Evolutionary conservation across 2,329 filamentous ascomycete genomes (phyloP).

Genomic region (Tolypocladium album): DNA sequence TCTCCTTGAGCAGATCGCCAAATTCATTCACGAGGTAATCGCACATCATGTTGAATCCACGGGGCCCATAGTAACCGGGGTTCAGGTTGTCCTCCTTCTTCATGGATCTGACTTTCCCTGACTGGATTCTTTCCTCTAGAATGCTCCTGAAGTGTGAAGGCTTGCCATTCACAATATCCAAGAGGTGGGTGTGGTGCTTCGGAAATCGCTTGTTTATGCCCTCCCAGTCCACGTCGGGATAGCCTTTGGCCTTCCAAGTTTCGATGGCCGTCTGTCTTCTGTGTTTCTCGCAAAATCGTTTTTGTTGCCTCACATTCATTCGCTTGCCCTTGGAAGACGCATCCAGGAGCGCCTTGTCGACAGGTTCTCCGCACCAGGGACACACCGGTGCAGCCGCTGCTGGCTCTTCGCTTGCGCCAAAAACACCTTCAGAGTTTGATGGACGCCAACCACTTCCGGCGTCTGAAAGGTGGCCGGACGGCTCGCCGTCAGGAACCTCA

Average conservation of each 20-base stretch:
- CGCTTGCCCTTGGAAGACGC: constrained; percentile 35
- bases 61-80: constrained; percentile 76
- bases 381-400: constrained; percentile 31
- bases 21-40: constrained; percentile 55
- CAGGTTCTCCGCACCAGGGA: constrained; percentile 54
- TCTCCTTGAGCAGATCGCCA: constrained; percentile 46
- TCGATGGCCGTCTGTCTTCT: constrained; percentile 41
- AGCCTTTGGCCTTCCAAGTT: constrained; percentile 40
- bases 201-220: constrained; percentile 47
- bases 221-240: constrained; percentile 64
- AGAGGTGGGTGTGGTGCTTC: constrained; percentile 43
- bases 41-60: constrained; percentile 62
- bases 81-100: constrained; percentile 48
- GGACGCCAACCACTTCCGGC: not conserved
- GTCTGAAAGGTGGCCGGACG: constrained; percentile 1
- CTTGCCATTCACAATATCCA: constrained; percentile 47
- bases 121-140: constrained; percentile 42
- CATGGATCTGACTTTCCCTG: constrained; percentile 49
- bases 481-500: not conserved
- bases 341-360: constrained; percentile 44
- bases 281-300: constrained; percentile 54
- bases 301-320: constrained; percentile 47
- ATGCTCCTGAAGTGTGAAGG: constrained; percentile 50
- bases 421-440: not conserved
- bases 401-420: constrained; percentile 1